These are phyloP conservation scores for Candida jianshihensis DNA, from an alignment of 805 yeast genomes.

Conservation along the genomic window DNA sequence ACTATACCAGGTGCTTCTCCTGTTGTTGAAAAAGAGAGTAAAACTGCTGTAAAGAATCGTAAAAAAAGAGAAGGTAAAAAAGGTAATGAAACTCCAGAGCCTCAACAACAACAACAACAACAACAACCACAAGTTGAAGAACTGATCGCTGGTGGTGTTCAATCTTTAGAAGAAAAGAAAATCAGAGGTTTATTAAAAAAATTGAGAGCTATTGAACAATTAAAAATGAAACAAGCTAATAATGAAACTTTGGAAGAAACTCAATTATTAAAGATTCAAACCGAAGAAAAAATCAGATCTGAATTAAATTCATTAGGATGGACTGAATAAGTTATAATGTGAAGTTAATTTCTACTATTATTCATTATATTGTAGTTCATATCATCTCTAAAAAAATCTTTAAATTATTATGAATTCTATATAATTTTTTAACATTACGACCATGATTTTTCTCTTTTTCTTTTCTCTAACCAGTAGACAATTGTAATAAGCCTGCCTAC, in stretches of 20 bases:
- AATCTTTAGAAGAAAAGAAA: slow-evolving; percentile 83
- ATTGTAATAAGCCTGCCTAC: too few relatives aligned
- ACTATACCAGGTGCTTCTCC: slow-evolving; percentile 55
- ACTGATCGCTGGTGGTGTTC: slow-evolving; percentile 52
- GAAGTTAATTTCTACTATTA: too few relatives aligned
- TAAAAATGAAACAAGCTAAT: slow-evolving; percentile 75
- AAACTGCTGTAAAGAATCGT: slow-evolving; percentile 64
- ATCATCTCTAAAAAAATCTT: too few relatives aligned
- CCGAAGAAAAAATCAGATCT: slow-evolving; percentile 72
- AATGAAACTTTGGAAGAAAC: slow-evolving; percentile 90
- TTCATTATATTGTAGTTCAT: too few relatives aligned
- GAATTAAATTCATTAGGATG: slow-evolving; percentile 78
- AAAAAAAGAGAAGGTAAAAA: slow-evolving; percentile 67
- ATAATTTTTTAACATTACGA: too few relatives aligned
- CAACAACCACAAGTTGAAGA: slow-evolving; percentile 21
- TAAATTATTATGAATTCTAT: too few relatives aligned
- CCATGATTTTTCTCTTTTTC: too few relatives aligned
- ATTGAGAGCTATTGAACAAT: slow-evolving; percentile 87
- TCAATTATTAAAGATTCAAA: slow-evolving; percentile 80
- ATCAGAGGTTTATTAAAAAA: slow-evolving; percentile 86
- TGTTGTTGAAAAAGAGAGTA: slow-evolving; percentile 41
- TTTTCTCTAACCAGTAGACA: neutral
- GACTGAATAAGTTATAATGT: slow-evolving; percentile 29
- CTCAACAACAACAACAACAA: slow-evolving; percentile 11
- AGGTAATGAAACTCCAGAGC: slow-evolving; percentile 18